Evolutionary conservation across 805 yeast species (phyloP).

Genomic region (Kazachstania africana): DNA sequence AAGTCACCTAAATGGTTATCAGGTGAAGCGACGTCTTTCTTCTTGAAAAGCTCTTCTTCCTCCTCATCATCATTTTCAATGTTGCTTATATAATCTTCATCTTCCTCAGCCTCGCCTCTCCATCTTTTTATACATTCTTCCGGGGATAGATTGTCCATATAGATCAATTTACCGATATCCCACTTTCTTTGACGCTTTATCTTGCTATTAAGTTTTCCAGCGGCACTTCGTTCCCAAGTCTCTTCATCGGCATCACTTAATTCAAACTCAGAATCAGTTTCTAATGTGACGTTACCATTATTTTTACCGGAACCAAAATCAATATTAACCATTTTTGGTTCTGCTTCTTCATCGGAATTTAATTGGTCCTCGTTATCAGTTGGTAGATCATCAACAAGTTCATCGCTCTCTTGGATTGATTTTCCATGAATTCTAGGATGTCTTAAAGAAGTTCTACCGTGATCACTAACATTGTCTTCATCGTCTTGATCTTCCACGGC

Average conservation of each 20-base stretch:
- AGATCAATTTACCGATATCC: constrained; percentile 73
- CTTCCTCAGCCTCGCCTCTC: constrained; percentile 42
- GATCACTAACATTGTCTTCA: constrained; percentile 28
- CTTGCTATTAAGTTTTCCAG: constrained; percentile 47
- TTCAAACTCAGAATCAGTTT: constrained; percentile 42
- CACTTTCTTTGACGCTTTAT: constrained; percentile 40
- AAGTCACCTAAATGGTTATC: constrained; percentile 16
- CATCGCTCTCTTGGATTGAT: constrained; percentile 35
- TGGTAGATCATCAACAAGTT: constrained; percentile 33
- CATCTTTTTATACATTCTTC: constrained; percentile 61
- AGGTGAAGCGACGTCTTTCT: constrained; percentile 29
- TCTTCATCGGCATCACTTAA: constrained; percentile 30
- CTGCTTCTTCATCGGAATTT: constrained; percentile 30
- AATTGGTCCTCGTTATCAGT: constrained; percentile 36
- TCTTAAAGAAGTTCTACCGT: constrained; percentile 60
- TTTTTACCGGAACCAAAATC: constrained; percentile 31
- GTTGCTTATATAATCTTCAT: constrained; percentile 31
- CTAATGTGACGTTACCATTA: constrained; percentile 31
- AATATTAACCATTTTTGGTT: constrained; percentile 36
- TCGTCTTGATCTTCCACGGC: constrained; percentile 31
- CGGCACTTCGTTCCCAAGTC: constrained; percentile 33
- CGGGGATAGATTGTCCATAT: constrained; percentile 68
- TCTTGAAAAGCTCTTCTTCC: constrained; percentile 44
- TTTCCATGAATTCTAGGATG: constrained; percentile 47
- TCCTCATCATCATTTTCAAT: constrained; percentile 31